Base-by-base conservation (phyloP, 2,329 filamentous ascomycete genomes). In the Ceratocystis lukuohia region DNA sequence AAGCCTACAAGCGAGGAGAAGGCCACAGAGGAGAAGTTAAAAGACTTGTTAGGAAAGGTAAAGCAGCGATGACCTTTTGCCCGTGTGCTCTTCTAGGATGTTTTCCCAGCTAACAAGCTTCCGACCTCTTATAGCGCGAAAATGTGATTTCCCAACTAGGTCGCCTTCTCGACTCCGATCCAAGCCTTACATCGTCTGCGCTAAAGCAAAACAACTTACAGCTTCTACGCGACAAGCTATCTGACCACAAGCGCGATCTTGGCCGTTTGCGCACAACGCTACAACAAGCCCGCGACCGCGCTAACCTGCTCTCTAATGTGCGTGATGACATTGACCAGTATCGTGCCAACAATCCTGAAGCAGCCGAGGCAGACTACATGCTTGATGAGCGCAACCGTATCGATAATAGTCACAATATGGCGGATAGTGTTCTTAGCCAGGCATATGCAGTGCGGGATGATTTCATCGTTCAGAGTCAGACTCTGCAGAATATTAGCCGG, bases 151-250 rank as follows among this genome's bases (percentile, higher is more conserved):
- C 81, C 68, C 91, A 96, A 76, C 88, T 99, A 66, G 80, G 86
- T 70, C 89, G 93, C 67, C 86, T 96, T 65, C 88, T 97, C 71
- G 93, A 97, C 78, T 96, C 92, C 66, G 93, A 97, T 81, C 85
- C 91, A 25, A 82, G 87, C 66, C 84, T 95, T 68, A 91, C 89
- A 63, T 87, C 91, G 57, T 97, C 93, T 46, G 91, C 92, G 66
- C 83, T 96, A n/a, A 97, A 97, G 77, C 92, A 96, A 73, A 96
- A 93, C 79, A 96, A 97, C 75, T 86, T 99, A 46, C 83, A 89
- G 68, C 88, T 96, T 37, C 90, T 97, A 71, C 89, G 90, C 70
- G 92, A 96, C 78, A 88, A 96, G 74, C 86, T 97, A 17, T 80
- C 85, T 46, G 89, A 96, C 74, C 93, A 99, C 78, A 86, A 87